Evolutionary conservation across 2,329 filamentous ascomycete species (phyloP).

Genomic region (Aspergillus luchuensis): DNA sequence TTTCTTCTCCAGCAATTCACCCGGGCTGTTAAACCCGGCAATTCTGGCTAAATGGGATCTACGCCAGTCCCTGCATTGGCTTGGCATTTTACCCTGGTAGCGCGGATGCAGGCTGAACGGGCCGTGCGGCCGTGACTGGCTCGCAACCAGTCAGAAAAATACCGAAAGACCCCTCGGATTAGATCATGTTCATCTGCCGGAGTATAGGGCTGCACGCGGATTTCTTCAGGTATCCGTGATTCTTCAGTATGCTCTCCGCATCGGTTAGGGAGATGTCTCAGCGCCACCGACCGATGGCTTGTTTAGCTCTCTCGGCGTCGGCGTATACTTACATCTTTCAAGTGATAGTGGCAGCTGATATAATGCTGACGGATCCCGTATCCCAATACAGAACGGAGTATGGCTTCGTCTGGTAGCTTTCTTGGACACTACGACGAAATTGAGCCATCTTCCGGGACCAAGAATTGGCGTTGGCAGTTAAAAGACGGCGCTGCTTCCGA

Average conservation of each 20-base stretch:
- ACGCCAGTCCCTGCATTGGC: background rate
- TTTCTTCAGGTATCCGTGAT: slow-evolving; percentile 1
- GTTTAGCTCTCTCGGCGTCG: background rate
- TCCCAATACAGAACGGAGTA: slow-evolving; percentile 3
- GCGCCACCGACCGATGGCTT: background rate
- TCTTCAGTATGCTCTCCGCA: background rate
- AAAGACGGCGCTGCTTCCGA: background rate
- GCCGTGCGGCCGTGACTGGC: background rate
- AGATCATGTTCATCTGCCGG: background rate
- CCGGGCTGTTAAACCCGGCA: background rate
- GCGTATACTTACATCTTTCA: background rate
- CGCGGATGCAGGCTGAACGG: background rate
- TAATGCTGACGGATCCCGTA: background rate
- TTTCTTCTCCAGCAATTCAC: background rate
- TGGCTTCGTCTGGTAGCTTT: background rate
- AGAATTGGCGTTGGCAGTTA: background rate
- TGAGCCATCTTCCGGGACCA: background rate
- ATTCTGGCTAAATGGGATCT: background rate
- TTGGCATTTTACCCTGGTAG: background rate
- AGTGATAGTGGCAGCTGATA: background rate
- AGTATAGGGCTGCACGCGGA: background rate
- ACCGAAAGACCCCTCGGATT: background rate
- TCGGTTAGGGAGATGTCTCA: background rate
- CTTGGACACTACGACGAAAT: background rate
- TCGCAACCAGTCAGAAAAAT: background rate